Base-by-base conservation (phyloP, 139 green algal species). In the Haematococcus sp. region DNA sequence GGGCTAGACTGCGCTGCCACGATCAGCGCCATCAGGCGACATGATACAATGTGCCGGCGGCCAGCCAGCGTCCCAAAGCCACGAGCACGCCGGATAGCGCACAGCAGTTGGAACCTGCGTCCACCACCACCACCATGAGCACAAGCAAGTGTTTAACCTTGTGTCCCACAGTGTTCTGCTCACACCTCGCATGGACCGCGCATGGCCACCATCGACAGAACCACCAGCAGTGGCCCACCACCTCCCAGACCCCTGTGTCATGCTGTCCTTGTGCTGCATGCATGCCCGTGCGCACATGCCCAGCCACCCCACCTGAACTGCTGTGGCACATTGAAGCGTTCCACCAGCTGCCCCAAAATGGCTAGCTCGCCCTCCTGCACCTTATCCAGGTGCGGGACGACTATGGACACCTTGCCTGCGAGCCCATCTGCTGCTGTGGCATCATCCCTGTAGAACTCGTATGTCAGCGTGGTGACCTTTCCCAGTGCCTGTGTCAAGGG, bases 1-100 rank as follows among this genome's bases (percentile, higher is more conserved):
- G 87, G 82, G 69, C 72, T 88, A 63, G 76, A 92, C 79, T 94
- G 89, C 27, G 97, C 78, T 17, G 93, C 75, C 3, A 93, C 80
- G 35, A 88, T 88, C 60, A 95, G 91, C 22, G 94, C 90, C 71
- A 97, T 72, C 27, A 98, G 86, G 34, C 94, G 90, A 25, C 88
- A 46, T n/a, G 66, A 46, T 13, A 94, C 76, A 44, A 88, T 73
- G 7, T 80, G 30, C 0, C 81, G 81, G 13, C 93, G 79, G 0
- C 83, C 83, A 61, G 83, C 79, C 44, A 94, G 75, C 9, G 16
- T 82, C 3, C 65, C 73, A 76, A 94, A 94, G 20, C 59, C 70
- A 2, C 71, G 68, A 1, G 88, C 89, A 22, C 84, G 74, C 3
- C 88, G 80, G 27, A 96, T 81, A 40, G 79, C 82, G 33, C 61